Conservation (phyloP, 805 yeast species). For the Wickerhamiella sergipiensis region DNA sequence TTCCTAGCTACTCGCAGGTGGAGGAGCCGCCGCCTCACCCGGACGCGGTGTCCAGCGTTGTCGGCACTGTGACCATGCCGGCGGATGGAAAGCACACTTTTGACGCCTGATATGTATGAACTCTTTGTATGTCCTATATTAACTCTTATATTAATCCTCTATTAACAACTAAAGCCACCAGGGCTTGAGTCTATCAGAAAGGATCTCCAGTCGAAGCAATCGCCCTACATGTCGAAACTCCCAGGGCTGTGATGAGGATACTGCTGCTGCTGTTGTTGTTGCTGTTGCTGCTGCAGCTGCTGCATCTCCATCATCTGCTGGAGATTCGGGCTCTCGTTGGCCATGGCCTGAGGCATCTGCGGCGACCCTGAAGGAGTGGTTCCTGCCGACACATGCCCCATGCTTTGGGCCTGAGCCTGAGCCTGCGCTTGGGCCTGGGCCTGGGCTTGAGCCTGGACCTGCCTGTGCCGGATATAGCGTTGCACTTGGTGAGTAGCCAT, state of each 20-base stretch:
- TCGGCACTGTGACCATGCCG: no score
- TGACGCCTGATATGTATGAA: no score
- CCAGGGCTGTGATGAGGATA: neutral
- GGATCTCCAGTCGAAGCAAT: no score
- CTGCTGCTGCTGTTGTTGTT: slow-evolving; percentile 4
- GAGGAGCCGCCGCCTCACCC: neutral
- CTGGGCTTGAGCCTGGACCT: slow-evolving; percentile 3
- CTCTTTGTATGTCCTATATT: no score
- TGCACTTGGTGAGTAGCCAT: slow-evolving; percentile 15
- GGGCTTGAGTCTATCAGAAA: no score
- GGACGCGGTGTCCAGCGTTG: no score
- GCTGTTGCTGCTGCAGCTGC: slow-evolving; percentile 12
- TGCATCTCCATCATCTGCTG: slow-evolving; percentile 5
- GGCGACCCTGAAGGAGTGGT: neutral
- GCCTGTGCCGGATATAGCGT: slow-evolving; percentile 13
- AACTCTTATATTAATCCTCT: no score
- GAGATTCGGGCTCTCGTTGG: neutral
- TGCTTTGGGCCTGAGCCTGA: neutral
- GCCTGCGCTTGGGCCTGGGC: slow-evolving; percentile 2
- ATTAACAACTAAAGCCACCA: no score
- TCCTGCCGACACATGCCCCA: slow-evolving; percentile 3
- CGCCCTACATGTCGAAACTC: neutral
- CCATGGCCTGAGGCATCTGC: neutral
- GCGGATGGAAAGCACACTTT: no score
- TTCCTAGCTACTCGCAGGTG: neutral